Percentiles rank a stretch among this genome's conserved stretches.
Evolutionary conservation across 2,329 filamentous ascomycete species (phyloP).

Genomic region (Hortaea werneckii): DNA sequence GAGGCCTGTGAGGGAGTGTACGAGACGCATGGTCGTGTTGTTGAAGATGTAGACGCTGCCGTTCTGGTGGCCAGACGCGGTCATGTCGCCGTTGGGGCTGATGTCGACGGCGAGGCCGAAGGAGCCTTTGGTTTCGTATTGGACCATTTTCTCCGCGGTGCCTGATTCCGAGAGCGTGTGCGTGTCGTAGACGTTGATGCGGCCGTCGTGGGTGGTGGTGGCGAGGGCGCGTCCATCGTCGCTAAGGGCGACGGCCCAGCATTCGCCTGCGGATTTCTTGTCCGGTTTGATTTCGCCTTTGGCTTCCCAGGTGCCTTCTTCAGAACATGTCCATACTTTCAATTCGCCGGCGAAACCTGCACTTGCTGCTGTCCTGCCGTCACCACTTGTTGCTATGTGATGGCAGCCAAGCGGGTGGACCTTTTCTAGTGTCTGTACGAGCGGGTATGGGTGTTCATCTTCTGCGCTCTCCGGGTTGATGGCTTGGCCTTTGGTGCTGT

Average conservation of each 20-base stretch:
- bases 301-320: conserved; percentile 43
- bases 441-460: conserved; percentile 51
- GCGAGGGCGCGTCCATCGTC: conserved; percentile 75
- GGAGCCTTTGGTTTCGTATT: conserved; percentile 86
- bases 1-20: conserved; percentile 81
- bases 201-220: conserved; percentile 78
- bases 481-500: conserved; percentile 45
- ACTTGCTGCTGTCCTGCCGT: conserved; percentile 65
- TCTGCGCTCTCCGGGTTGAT: conserved; percentile 30
- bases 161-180: conserved; percentile 27
- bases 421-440: conserved; percentile 66
- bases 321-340: conserved; percentile 63
- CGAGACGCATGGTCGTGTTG: conserved; percentile 74
- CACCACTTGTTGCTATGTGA: conserved; percentile 63
- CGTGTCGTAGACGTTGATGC: conserved; percentile 78
- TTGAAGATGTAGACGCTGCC: conserved; percentile 91
- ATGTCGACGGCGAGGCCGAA: conserved; percentile 86
- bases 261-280: conserved; percentile 54
- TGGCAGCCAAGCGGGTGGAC: conserved; percentile 87
- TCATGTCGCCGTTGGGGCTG: conserved; percentile 67
- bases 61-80: conserved; percentile 86
- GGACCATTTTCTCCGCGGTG: conserved; percentile 50
- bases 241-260: conserved; percentile 82
- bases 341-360: conserved; percentile 84
- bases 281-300: conserved; percentile 26